phyloP scores from a whole-genome alignment of 805 yeast species.

The Candida manassasensis region DNA sequence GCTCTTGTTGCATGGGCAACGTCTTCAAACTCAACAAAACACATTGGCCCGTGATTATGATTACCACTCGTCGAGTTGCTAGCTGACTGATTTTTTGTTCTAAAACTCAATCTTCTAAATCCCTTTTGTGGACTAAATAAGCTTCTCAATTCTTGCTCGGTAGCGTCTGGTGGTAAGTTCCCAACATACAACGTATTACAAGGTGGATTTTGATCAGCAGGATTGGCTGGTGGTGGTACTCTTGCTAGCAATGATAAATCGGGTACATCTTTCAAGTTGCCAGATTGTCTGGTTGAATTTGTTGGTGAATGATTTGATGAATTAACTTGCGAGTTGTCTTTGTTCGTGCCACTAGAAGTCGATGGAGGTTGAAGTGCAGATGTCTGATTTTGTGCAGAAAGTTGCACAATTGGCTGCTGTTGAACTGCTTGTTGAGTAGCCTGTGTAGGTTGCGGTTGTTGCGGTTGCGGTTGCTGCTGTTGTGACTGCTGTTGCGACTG shows the following conservation, averaged over 20 bases:
- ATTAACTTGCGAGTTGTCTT: background rate
- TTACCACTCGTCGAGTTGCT: constrained; percentile 27
- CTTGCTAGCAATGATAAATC: constrained; percentile 71
- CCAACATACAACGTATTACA: constrained; percentile 97
- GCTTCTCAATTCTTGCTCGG: constrained; percentile 85
- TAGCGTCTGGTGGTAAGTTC: constrained; percentile 93
- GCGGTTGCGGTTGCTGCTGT: constrained; percentile 10
- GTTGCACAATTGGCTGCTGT: constrained; percentile 6
- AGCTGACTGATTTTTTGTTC: constrained; percentile 48
- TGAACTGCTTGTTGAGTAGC: constrained; percentile 4
- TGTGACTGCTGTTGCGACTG: constrained; percentile 5
- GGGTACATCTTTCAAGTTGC: constrained; percentile 38
- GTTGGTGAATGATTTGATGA: constrained; percentile 5
- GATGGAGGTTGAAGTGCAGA: background rate
- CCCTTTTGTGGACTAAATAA: constrained; percentile 87
- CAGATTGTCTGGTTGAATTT: constrained; percentile 10
- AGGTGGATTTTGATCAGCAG: constrained; percentile 99
- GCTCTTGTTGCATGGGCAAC: constrained; percentile 92
- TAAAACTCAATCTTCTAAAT: constrained; percentile 85
- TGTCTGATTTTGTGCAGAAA: background rate
- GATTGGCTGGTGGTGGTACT: constrained; percentile 91
- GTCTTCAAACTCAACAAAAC: constrained; percentile 98
- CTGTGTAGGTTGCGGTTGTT: constrained; percentile 7
- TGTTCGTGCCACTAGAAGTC: background rate
- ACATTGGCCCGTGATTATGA: constrained; percentile 90